Conservation (phyloP, 164 flowering plant genomes). For the Umbilicus rupestris region DNA sequence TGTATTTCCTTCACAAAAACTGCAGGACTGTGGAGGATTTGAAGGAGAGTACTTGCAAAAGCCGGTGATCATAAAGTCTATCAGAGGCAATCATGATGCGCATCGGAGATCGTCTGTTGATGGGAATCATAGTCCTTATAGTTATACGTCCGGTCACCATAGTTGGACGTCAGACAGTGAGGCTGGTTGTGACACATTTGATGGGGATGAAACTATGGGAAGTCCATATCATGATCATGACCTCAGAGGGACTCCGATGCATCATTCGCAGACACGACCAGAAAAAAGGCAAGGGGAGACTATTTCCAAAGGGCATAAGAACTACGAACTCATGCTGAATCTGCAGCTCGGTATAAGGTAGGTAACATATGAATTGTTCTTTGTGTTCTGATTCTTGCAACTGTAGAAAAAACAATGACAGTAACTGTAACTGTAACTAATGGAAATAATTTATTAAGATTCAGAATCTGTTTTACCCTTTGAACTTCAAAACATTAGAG, state of each 20-base stretch:
- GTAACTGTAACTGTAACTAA: too few relatives aligned
- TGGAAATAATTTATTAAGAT: too few relatives aligned
- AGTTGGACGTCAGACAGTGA: background rate
- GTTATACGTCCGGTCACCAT: background rate
- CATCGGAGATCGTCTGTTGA: background rate
- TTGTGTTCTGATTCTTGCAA: too few relatives aligned
- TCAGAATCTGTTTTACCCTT: too few relatives aligned
- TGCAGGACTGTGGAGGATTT: background rate
- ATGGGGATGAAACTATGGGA: constrained; percentile 4
- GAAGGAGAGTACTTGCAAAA: constrained; percentile 4
- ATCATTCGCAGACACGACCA: background rate
- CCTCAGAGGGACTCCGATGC: background rate
- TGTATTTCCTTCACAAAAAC: background rate
- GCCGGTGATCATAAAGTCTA: background rate
- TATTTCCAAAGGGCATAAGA: constrained; percentile 48
- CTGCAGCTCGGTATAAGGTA: constrained; percentile 59
- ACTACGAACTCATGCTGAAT: constrained; percentile 66
- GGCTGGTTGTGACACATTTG: background rate
- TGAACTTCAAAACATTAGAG: too few relatives aligned
- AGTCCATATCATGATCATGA: constrained; percentile 1
- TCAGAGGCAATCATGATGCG: background rate
- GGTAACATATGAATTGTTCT: background rate
- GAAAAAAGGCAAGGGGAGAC: constrained; percentile 16
- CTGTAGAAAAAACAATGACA: too few relatives aligned
- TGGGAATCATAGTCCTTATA: constrained; percentile 2